A percentile compares a stretch with the other conserved stretches of the same genome.
Conservation (phyloP, 306 rosid species). For the Prunus mongolica region DNA sequence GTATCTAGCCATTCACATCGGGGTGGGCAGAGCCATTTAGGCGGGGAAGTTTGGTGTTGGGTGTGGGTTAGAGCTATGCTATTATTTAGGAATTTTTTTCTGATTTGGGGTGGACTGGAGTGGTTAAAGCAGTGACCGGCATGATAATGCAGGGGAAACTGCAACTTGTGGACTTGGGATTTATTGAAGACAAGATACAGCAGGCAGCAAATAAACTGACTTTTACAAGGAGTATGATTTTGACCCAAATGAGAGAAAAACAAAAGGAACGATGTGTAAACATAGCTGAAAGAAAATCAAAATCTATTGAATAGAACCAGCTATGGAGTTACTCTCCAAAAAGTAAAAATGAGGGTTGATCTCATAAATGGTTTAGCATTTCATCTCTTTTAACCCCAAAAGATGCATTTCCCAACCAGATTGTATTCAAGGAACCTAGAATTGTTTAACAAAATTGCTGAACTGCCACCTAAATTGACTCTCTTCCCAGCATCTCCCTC, state of each 20-base stretch:
- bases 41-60: too few relatives aligned
- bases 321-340: neutral
- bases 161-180: neutral
- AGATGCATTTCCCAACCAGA: neutral
- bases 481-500: too few relatives aligned
- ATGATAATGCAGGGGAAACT: neutral
- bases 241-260: neutral
- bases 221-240: too few relatives aligned
- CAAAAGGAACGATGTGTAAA: neutral
- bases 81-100: too few relatives aligned
- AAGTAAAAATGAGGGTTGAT: neutral
- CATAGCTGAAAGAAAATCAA: neutral
- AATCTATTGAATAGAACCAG: neutral
- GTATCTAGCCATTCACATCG: too few relatives aligned
- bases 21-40: too few relatives aligned
- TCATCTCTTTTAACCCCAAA: too few relatives aligned
- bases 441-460: neutral
- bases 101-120: neutral
- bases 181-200: too few relatives aligned
- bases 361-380: neutral
- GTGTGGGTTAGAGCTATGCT: too few relatives aligned
- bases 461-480: neutral
- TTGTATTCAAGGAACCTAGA: neutral
- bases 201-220: too few relatives aligned
- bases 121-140: neutral